A percentile compares a stretch with the other conserved stretches of the same genome.
These are phyloP conservation scores for Pyrenophora graminea DNA, from an alignment of 2,329 filamentous ascomycete genomes.

Conservation along the genomic window DNA sequence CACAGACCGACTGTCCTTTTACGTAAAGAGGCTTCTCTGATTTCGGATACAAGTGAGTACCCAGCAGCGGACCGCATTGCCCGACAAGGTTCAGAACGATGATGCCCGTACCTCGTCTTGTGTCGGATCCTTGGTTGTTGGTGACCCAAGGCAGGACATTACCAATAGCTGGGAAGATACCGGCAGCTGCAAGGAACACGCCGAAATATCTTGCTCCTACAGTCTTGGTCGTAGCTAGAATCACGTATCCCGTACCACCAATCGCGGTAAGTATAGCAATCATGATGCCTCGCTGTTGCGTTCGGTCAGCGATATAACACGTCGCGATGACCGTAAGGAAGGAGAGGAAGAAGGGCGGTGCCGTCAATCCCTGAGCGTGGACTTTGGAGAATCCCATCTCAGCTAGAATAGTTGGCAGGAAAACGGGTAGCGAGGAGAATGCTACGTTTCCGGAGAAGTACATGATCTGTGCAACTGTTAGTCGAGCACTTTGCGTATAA, in stretches of 20 bases:
- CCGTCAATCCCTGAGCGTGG: constrained; percentile 71
- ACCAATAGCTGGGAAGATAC: constrained; percentile 69
- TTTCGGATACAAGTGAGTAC: constrained; percentile 42
- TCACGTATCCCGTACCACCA: constrained; percentile 66
- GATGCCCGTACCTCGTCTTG: constrained; percentile 67
- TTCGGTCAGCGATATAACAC: constrained; percentile 68
- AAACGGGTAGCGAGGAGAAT: constrained; percentile 58
- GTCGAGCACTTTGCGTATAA: not conserved
- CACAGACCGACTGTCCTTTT: constrained; percentile 44
- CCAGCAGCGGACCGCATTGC: constrained; percentile 50
- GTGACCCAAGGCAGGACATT: constrained; percentile 73
- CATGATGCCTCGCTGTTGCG: constrained; percentile 65
- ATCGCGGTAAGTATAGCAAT: constrained; percentile 61
- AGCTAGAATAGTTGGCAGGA: constrained; percentile 50
- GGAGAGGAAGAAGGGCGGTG: constrained; percentile 70
- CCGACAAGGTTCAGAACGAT: constrained; percentile 70
- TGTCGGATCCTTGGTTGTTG: constrained; percentile 71
- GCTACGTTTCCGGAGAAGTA: constrained; percentile 49
- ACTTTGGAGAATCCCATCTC: constrained; percentile 70
- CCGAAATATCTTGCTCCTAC: constrained; percentile 57
- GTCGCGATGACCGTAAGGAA: constrained; percentile 66
- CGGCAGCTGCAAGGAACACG: constrained; percentile 60
- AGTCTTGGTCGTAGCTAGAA: constrained; percentile 62
- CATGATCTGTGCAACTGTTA: constrained; percentile 31
- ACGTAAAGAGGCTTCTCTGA: constrained; percentile 40